A percentile compares a stretch with the other conserved stretches of the same genome.
These are phyloP conservation scores for Heritiera littoralis DNA, from an alignment of 345 rosid species.

Conservation along the genomic window DNA sequence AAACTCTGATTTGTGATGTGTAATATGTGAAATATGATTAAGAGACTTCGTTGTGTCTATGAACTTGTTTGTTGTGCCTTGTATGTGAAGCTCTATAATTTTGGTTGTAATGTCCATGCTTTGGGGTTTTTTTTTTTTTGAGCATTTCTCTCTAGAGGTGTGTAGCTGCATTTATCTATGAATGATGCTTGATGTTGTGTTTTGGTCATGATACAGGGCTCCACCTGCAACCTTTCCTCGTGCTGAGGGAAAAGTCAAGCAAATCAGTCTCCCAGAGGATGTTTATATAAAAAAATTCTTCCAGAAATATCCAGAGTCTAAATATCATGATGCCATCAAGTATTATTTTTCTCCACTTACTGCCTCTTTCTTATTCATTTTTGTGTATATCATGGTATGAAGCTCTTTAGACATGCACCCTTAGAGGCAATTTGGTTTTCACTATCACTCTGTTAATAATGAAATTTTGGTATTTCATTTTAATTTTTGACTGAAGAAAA, in stretches of 20 bases:
- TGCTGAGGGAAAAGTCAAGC: conserved; percentile 57
- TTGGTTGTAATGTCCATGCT: background rate
- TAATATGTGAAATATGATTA: background rate
- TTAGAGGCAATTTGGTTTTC: conserved; percentile 14
- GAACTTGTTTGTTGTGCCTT: conserved; percentile 8
- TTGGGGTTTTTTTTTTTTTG: background rate
- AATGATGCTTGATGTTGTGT: conserved; percentile 2
- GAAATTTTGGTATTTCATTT: background rate
- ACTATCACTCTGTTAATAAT: background rate
- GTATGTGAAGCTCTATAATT: conserved; percentile 1
- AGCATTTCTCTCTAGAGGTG: background rate
- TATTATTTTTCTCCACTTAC: conserved; percentile 30
- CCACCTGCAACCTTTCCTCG: conserved; percentile 84
- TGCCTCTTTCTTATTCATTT: conserved; percentile 10
- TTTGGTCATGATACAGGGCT: conserved; percentile 41
- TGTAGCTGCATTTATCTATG: conserved; percentile 17
- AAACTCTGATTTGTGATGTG: background rate
- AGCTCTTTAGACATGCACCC: conserved; percentile 8
- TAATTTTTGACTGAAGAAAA: background rate
- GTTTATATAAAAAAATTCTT: conserved; percentile 67
- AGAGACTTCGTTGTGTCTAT: background rate
- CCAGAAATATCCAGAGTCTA: conserved; percentile 55
- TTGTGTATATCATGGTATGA: background rate
- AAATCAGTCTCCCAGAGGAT: conserved; percentile 80
- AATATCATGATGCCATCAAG: conserved; percentile 66